Percentiles rank a stretch among this genome's conserved stretches.
Conservation (phyloP, 2,329 filamentous ascomycete genomes). For the Diaporthe sp. region DNA sequence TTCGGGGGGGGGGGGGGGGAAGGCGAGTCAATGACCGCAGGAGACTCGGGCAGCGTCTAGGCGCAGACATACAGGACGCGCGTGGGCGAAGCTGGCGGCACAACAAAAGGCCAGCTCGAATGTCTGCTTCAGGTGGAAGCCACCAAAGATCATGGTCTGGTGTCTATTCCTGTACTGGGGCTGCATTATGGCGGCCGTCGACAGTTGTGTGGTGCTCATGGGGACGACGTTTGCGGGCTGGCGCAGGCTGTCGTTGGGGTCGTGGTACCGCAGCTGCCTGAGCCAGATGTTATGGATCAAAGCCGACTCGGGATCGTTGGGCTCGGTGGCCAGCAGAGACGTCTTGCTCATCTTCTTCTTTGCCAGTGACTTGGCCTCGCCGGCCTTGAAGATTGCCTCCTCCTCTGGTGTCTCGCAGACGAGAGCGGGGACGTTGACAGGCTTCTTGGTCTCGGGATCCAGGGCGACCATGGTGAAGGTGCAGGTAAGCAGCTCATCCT, state of each 20-base stretch:
- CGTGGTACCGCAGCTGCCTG: slow-evolving; percentile 73
- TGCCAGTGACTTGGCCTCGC: slow-evolving; percentile 70
- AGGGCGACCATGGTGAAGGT: slow-evolving; percentile 84
- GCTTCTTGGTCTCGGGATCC: slow-evolving; percentile 76
- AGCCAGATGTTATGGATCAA: slow-evolving; percentile 83
- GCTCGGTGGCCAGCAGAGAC: slow-evolving; percentile 76
- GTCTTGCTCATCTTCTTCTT: slow-evolving; percentile 75
- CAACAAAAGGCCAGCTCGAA: slow-evolving; percentile 85
- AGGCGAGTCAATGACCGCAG: too few relatives aligned
- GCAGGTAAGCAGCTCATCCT: slow-evolving; percentile 61
- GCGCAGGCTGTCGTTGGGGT: slow-evolving; percentile 50
- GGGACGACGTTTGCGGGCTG: slow-evolving; percentile 63
- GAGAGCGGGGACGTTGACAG: slow-evolving; percentile 70
- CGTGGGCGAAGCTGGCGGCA: slow-evolving; percentile 78
- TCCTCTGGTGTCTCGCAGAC: slow-evolving; percentile 74
- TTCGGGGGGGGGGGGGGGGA: too few relatives aligned
- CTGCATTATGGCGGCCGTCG: slow-evolving; percentile 80
- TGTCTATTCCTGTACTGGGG: slow-evolving; percentile 67
- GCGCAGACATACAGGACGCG: slow-evolving; percentile 60
- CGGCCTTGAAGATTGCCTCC: slow-evolving; percentile 72
- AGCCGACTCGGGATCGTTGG: slow-evolving; percentile 79
- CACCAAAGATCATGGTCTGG: slow-evolving; percentile 85
- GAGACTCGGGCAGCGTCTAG: background rate
- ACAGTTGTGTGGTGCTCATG: slow-evolving; percentile 70
- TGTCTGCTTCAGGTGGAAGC: slow-evolving; percentile 80